Conservation (phyloP, 2,329 filamentous ascomycete species). For the Fusarium sp. region DNA sequence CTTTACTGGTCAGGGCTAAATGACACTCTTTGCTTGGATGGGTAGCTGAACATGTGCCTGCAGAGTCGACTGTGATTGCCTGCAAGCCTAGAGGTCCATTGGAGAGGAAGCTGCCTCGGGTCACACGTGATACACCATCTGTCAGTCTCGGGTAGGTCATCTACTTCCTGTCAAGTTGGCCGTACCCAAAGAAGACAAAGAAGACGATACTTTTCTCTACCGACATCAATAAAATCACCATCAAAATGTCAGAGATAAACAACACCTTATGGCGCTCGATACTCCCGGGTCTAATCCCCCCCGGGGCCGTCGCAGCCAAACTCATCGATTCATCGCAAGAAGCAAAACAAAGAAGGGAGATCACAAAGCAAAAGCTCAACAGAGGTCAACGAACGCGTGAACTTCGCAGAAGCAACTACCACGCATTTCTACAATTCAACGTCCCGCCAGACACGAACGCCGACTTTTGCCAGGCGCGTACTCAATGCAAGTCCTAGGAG, state of each 20-base stretch:
- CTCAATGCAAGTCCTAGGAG: neutral
- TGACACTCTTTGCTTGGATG: neutral
- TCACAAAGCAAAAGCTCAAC: neutral
- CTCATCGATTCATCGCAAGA: neutral
- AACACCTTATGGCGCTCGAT: too few relatives aligned
- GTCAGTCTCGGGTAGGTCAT: neutral
- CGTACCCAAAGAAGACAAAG: neutral
- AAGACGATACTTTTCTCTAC: neutral
- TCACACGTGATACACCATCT: neutral
- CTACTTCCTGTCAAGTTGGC: neutral
- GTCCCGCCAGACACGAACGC: neutral
- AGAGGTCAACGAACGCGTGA: neutral
- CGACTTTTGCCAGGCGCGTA: neutral
- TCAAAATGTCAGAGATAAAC: neutral
- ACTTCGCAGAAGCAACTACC: neutral
- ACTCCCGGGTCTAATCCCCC: too few relatives aligned
- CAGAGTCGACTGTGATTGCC: neutral
- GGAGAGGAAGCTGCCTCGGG: neutral
- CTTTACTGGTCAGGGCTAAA: neutral
- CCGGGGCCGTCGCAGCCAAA: neutral
- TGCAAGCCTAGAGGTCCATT: neutral
- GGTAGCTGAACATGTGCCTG: neutral
- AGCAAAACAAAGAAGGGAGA: neutral
- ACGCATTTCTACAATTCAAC: neutral
- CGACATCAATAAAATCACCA: neutral